Base-by-base conservation (phyloP, 176 grass and related monocot genomes). In the Melocanna baccifera region DNA sequence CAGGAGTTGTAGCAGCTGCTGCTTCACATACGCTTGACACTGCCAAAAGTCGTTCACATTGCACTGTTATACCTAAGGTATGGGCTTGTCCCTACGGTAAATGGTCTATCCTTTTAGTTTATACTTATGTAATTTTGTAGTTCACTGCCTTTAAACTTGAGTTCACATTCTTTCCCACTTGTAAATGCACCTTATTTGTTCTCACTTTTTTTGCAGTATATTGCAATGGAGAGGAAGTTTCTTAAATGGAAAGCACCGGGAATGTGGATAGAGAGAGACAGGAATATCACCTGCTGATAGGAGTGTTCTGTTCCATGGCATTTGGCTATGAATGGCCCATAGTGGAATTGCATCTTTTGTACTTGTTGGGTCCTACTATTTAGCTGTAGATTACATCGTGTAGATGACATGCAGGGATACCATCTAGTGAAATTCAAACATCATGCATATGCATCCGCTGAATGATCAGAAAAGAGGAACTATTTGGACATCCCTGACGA, bases 11-110 rank as follows among this genome's bases (percentile, higher is more conserved):
- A 68, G 93, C 93, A 83, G 91, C 93, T 85, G 96, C 89, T 58
- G 85, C 78, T 85, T 98, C 96, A 88, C 96, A 95, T 85, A 73
- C 89, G 2, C 96, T 96, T 85, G 96, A 98, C 72, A 98, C 96
- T 39, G 89, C 96, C 20, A 98, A 95, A 92, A 91, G 86, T 89
- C 93, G 91, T 67, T 94, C 93, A 78, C 89, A 98, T 57, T 91
- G 85, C 84, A 83, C 83, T 67, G 96, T 94, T 47, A 83, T 87
- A 78, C 96, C 96, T 43, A 98, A 95, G 91, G 96, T 98, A 89
- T 50, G 29, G 46, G n/a, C n/a, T 37, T 20, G 13, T 14, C 14
- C 46, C 53, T 68, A 56, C 28, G 73, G 26, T 57, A 59, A 67
- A 72, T 92, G 43, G 16, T 57, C 43, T 67, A 58, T 43, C 18